Evolutionary conservation across 2,329 filamentous ascomycete genomes (phyloP).

Genomic region (Pseudopyricularia cyperi): DNA sequence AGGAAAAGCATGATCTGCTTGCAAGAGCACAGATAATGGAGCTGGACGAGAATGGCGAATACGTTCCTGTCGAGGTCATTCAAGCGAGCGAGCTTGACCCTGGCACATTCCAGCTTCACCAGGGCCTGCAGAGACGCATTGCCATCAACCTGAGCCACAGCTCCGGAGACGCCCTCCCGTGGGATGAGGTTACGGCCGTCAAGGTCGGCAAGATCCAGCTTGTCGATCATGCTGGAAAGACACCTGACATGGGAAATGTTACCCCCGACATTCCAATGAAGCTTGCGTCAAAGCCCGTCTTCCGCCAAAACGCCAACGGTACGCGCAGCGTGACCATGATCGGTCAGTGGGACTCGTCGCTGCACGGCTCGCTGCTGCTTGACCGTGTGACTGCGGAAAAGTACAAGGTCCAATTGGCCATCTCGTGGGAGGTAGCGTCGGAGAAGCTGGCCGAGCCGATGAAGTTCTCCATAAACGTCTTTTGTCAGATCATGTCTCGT

Average conservation of each 20-base stretch:
- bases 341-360: slow-evolving; percentile 94
- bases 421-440: slow-evolving; percentile 78
- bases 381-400: slow-evolving; percentile 89
- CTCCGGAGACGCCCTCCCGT: slow-evolving; percentile 76
- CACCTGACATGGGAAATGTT: slow-evolving; percentile 61
- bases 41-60: slow-evolving; percentile 80
- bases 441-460: slow-evolving; percentile 78
- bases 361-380: slow-evolving; percentile 85
- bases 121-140: slow-evolving; percentile 82
- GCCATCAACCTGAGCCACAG: slow-evolving; percentile 83
- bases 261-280: slow-evolving; percentile 66
- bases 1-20: slow-evolving; percentile 90
- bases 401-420: slow-evolving; percentile 75
- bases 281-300: slow-evolving; percentile 62
- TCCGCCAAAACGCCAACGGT: slow-evolving; percentile 79
- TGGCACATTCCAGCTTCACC: slow-evolving; percentile 91
- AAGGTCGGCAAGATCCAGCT: slow-evolving; percentile 72
- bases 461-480: slow-evolving; percentile 70
- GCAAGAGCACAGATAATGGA: slow-evolving; percentile 81
- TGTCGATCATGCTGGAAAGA: slow-evolving; percentile 73
- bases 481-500: slow-evolving; percentile 71
- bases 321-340: slow-evolving; percentile 74
- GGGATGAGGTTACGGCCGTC: slow-evolving; percentile 69
- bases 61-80: slow-evolving; percentile 83
- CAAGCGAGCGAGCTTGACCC: slow-evolving; percentile 72